phyloP scores from a whole-genome alignment of 176 grass and related monocot genomes.

The Lolium perenne region DNA sequence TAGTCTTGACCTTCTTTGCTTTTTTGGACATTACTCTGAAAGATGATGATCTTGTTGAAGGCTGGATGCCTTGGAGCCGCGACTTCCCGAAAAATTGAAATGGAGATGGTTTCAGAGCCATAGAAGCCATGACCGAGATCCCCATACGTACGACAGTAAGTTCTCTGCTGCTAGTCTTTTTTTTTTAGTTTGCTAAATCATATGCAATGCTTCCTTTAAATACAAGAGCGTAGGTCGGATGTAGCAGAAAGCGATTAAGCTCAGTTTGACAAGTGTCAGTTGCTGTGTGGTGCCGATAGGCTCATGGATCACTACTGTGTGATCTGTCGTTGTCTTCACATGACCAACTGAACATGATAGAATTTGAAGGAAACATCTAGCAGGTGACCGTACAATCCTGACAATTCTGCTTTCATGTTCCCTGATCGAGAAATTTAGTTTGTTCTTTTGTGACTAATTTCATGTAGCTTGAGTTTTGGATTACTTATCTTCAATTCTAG shows the following conservation, averaged over 20 bases:
- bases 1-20: conserved; percentile 68
- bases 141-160: conserved; percentile 12
- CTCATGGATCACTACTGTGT: conserved; percentile 13
- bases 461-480: background rate
- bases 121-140: conserved; percentile 35
- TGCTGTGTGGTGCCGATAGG: conserved; percentile 24
- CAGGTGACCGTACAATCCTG: conserved; percentile 28
- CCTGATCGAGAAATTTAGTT: conserved; percentile 4
- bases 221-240: conserved; percentile 36
- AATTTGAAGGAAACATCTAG: conserved; percentile 56
- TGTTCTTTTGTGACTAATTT: conserved; percentile 23
- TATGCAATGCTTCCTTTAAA: conserved; percentile 31
- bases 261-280: conserved; percentile 45
- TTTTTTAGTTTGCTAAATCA: conserved; percentile 8
- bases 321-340: conserved; percentile 36
- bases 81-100: conserved; percentile 19
- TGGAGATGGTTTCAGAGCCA: conserved; percentile 42
- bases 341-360: conserved; percentile 37
- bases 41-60: conserved; percentile 29
- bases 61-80: background rate
- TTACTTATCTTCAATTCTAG: background rate
- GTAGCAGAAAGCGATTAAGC: conserved; percentile 20
- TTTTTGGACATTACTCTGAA: conserved; percentile 55
- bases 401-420: background rate
- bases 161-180: conserved; percentile 17